Conservation (phyloP, 208 protist species). For the Acanthamoeba culbertsoni region DNA sequence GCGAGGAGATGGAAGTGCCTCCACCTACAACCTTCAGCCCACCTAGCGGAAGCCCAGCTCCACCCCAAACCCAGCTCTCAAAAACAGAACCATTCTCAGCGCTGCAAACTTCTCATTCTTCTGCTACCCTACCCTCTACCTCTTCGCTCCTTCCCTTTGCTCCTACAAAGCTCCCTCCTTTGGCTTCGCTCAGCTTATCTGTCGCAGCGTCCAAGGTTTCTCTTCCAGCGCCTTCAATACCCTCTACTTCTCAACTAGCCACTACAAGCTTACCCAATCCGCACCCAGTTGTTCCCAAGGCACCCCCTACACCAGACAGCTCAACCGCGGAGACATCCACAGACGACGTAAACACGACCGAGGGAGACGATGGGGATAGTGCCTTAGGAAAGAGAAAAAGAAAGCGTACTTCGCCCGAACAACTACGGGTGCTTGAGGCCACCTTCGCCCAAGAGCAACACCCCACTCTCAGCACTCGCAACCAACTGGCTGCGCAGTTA, state of each 20-base stretch:
- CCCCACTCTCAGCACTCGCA: conserved; percentile 6
- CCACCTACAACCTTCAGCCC: no score
- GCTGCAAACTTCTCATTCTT: no score
- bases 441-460: conserved; percentile 9
- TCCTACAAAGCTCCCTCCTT: no score
- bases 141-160: no score
- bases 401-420: conserved; percentile 38
- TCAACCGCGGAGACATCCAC: not conserved
- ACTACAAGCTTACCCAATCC: not conserved
- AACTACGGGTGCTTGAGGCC: conserved; percentile 3
- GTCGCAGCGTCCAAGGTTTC: no score
- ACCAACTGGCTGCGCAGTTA: not conserved
- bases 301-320: not conserved
- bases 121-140: no score
- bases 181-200: no score
- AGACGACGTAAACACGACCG: not conserved
- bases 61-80: no score
- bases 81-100: no score
- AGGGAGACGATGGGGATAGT: not conserved
- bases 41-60: no score
- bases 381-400: not conserved
- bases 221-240: no score
- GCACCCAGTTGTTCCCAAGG: not conserved
- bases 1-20: no score
- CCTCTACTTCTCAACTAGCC: not conserved